Percentiles rank a stretch among this genome's conserved stretches.
Conservation (phyloP, 2,329 filamentous ascomycete genomes). For the Arthrobotrys conoides region DNA sequence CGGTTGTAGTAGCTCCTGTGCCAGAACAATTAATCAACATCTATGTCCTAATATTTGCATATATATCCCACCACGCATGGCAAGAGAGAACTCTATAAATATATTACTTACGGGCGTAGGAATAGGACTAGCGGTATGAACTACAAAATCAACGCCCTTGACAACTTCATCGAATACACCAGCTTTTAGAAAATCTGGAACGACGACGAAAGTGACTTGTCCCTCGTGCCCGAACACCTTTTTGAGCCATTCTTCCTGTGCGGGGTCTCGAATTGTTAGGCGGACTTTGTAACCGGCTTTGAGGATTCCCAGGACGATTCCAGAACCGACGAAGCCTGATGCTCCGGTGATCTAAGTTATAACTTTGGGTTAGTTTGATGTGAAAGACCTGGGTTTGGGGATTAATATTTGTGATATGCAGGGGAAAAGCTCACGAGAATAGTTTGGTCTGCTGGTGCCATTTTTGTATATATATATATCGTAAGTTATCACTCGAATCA, state of each 20-base stretch:
- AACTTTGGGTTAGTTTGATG: neutral
- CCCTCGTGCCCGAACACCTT: conserved; percentile 48
- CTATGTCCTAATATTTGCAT: neutral
- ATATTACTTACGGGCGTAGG: conserved; percentile 40
- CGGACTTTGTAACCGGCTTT: conserved; percentile 68
- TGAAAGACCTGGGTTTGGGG: neutral
- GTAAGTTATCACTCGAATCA: neutral
- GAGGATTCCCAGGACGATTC: conserved; percentile 70
- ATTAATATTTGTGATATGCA: no score
- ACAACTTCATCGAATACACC: conserved; percentile 77
- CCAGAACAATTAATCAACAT: neutral
- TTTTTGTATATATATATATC: conserved; percentile 7
- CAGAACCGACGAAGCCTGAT: conserved; percentile 71
- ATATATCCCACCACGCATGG: neutral
- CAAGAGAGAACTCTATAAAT: neutral
- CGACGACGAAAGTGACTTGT: conserved; percentile 68
- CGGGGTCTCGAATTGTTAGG: conserved; percentile 69
- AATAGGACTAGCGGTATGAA: conserved; percentile 56
- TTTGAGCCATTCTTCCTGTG: conserved; percentile 45
- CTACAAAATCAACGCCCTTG: conserved; percentile 61
- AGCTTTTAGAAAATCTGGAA: conserved; percentile 79
- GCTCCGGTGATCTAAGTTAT: conserved; percentile 54
- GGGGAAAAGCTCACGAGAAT: conserved; percentile 47
- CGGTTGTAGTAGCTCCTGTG: conserved; percentile 13
- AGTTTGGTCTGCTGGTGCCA: conserved; percentile 49